phyloP scores from a whole-genome alignment of 2,329 filamentous ascomycete genomes.

The Aspergillus tanneri region DNA sequence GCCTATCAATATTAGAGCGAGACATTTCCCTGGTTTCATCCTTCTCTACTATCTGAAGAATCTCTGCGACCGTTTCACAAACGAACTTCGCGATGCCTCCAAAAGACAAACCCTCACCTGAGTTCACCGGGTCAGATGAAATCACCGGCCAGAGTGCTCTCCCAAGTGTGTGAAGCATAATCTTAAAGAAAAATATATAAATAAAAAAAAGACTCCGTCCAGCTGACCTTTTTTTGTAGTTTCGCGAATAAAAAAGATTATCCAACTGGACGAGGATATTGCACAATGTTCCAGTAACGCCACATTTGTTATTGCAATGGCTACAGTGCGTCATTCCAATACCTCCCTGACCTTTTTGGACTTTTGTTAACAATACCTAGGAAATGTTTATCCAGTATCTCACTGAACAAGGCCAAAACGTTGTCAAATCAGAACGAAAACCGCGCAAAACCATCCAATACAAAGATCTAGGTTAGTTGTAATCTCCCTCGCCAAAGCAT shows the following conservation, averaged over 20 bases:
- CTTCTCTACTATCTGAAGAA: neutral
- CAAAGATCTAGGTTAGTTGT: constrained; percentile 73
- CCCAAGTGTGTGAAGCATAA: constrained; percentile 62
- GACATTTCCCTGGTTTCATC: neutral
- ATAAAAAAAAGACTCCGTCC: too few species aligned
- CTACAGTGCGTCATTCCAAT: constrained; percentile 63
- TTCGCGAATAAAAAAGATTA: constrained; percentile 93
- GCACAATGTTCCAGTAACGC: constrained; percentile 87
- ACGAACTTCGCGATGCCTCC: constrained; percentile 71
- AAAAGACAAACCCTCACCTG: constrained; percentile 70
- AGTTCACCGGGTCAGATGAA: constrained; percentile 70
- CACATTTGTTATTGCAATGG: constrained; percentile 88
- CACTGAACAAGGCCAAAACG: constrained; percentile 77
- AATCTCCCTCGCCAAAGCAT: neutral
- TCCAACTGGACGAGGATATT: constrained; percentile 82
- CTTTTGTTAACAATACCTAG: constrained; percentile 42
- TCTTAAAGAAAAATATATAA: too few species aligned
- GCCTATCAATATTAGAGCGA: neutral
- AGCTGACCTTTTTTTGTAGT: constrained; percentile 56
- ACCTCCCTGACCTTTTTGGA: neutral
- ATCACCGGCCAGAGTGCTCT: constrained; percentile 81
- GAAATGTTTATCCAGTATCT: constrained; percentile 97
- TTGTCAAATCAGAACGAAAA: constrained; percentile 87
- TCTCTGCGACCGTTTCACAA: neutral
- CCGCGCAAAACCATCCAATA: constrained; percentile 94